Conservation (phyloP, 2,329 filamentous ascomycete species). For the Clarireedia monteithiana region DNA sequence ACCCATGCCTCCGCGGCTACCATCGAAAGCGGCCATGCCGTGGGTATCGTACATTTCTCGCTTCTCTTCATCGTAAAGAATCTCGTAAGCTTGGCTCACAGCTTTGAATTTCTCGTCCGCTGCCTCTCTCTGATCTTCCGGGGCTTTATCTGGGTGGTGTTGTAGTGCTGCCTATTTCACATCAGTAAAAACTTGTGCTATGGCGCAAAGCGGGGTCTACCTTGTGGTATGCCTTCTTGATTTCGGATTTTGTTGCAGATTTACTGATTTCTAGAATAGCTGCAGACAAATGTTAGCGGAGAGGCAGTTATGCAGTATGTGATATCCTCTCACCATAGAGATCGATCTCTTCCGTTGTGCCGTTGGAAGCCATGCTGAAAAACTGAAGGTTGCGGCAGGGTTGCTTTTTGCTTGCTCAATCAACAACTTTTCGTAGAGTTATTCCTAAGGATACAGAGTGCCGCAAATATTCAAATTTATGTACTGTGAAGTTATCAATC, state of each 20-base stretch:
- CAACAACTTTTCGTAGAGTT: background rate
- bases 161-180: slow-evolving; percentile 64
- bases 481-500: background rate
- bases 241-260: slow-evolving; percentile 66
- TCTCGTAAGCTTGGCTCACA: slow-evolving; percentile 92
- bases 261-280: slow-evolving; percentile 72
- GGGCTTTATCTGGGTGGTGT: slow-evolving; percentile 92
- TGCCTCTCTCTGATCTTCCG: slow-evolving; percentile 73
- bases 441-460: background rate
- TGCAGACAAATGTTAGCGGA: slow-evolving; percentile 35
- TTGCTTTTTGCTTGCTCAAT: background rate
- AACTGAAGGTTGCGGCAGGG: slow-evolving; percentile 4
- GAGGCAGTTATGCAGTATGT: background rate
- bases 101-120: slow-evolving; percentile 91
- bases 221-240: slow-evolving; percentile 96
- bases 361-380: slow-evolving; percentile 25
- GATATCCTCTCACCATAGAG: slow-evolving; percentile 47
- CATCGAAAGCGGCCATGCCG: slow-evolving; percentile 93
- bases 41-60: slow-evolving; percentile 86
- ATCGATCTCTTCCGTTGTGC: slow-evolving; percentile 38
- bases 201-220: slow-evolving; percentile 36
- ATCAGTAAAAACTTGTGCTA: slow-evolving; percentile 17
- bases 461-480: background rate
- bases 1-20: slow-evolving; percentile 54
- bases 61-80: slow-evolving; percentile 92